Evolutionary conservation across 1,284 basidiomycete species (phyloP), one percentile per base, ranked within the genome.

Genomic region (Gastroboletus turbinatus): DNA sequence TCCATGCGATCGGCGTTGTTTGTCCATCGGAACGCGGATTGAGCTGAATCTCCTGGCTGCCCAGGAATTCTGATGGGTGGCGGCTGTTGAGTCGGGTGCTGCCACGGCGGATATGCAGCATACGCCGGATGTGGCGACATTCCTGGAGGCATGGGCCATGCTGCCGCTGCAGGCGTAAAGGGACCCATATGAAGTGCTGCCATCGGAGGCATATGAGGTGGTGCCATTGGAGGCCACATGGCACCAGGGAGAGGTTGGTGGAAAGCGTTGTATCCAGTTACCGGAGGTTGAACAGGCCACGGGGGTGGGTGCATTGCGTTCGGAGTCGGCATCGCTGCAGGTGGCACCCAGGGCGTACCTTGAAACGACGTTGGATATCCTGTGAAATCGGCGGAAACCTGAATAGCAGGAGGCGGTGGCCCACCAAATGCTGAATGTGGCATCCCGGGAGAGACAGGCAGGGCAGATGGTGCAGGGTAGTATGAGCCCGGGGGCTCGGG

Each of bases 381-480:
- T 14, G 70, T 73, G 38, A 69, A 73, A 56, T 70, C 68, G 1
- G 69, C 56, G 2, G 70, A 63, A 36, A 65, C 60, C 0, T 67
- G 60, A 38, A 56, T n/a, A 17, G 23, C 44, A 32, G 59, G 56
- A 5, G 25, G 39, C 13, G 50, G 56, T n/a, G 48, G 52, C 0
- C 55, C 59, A 16, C 53, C 56, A 40, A 58, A 67, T 5, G 52
- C 5, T 32, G 46, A 29, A 4, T 23, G 29, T 29, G 46, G 50
- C 47, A 60, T 50, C 42, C 51, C 58, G 6, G 67, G 67, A 27
- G 65, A 61, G 11, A 57, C 11, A 21, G 68, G 68, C 29, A 73
- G 70, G 9, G 56, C 49, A 30, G 69, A 58, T 3, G 68, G 68
- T 0, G 71, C 61, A 14, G 71, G 53, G 46, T 70, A 72, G 48